Evolutionary conservation across 768 basidiomycete species (phyloP), one percentile per base, ranked within the genome.

Genomic region (Pleurotus platypus): DNA sequence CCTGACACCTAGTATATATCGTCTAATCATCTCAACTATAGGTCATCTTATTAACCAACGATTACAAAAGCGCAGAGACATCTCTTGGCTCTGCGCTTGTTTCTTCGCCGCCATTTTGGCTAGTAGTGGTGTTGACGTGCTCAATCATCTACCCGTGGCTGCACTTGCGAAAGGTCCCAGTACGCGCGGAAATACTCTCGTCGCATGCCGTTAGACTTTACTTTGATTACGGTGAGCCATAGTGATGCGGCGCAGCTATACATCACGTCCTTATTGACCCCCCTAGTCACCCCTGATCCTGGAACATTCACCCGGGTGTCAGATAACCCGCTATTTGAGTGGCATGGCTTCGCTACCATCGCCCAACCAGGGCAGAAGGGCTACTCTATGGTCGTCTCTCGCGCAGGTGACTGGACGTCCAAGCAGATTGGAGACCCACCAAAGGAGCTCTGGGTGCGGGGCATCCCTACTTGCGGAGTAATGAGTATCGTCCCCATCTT

Each of bases 381-480:
- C 0, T 83, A 77, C 65, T 82, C 80, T n/a, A 67, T 80, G 30
- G 76, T 84, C 12, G 78, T 83, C 11, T 80, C 79, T 2, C 75
- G 74, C 22, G 81, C 82, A 3, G 82, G 82, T 26, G 82, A 85
- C 62, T 83, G 82, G 82, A 85, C 83, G 1, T 66, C 60, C 51
- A 72, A 78, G 57, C 63, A 69, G 54, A 84, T 84, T 58, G 62
- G 53, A 12, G 72, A 79, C 50, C 82, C 83, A 3, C 80, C 82
- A 1, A 75, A 61, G 24, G 68, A 81, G 61, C 66, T 85, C 20
- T 85, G 81, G 81, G 70, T 80, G 26, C 81, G 82, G 38, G 81
- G 82, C 5, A 71, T 77, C 40, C 79, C 81, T 3, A 73, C 75
- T 42, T 76, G 76, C 62, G 81, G 79, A 35, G 73, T 84, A 49